Percentiles rank a stretch among this genome's conserved stretches.
Conservation (phyloP, 2,329 filamentous ascomycete genomes). For the Penicillium sp. region DNA sequence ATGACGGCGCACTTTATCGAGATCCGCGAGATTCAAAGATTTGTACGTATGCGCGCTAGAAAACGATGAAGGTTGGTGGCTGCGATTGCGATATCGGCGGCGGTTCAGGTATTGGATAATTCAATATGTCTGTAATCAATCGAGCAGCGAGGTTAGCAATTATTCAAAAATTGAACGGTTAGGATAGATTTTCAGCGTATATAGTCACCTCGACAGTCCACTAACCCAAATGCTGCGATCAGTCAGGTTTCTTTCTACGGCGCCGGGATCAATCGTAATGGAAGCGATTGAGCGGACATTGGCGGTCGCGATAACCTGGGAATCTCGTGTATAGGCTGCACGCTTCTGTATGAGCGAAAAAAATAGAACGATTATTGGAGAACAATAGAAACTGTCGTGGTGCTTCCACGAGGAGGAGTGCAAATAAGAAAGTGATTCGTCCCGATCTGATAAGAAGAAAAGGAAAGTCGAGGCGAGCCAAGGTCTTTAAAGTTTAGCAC, state of each 20-base stretch:
- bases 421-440: neutral
- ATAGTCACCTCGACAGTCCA: too few species aligned
- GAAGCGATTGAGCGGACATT: neutral
- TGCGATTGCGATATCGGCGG: neutral
- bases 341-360: neutral
- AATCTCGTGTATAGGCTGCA: neutral
- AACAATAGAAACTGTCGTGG: neutral
- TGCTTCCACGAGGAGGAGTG: neutral
- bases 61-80: neutral
- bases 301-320: neutral
- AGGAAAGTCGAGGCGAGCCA: conserved; percentile 8
- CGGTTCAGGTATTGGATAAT: neutral
- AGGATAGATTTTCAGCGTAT: neutral
- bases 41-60: neutral
- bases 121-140: neutral
- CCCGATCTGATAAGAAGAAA: conserved; percentile 8
- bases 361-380: neutral
- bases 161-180: neutral
- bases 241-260: neutral
- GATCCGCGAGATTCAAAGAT: neutral
- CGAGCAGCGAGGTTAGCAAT: neutral
- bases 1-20: neutral
- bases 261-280: neutral
- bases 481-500: neutral
- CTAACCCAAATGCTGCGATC: neutral